Percentiles rank a stretch among this genome's conserved stretches.
Evolutionary conservation across 257 asterid genomes (phyloP).

Genomic region (Scutellaria galericulata): DNA sequence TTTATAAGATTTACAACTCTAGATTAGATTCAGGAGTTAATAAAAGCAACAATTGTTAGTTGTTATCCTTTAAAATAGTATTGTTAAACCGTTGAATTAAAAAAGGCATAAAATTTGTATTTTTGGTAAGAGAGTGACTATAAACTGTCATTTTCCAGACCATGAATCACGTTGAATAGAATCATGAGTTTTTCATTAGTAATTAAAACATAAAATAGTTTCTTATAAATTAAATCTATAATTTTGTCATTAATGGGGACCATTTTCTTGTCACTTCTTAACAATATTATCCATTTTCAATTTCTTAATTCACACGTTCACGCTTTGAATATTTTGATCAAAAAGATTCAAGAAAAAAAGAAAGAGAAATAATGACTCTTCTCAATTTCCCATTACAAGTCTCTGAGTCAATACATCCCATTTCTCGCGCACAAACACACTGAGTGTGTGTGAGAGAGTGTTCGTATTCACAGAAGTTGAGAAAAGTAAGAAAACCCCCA

Average conservation of each 20-base stretch:
- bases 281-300: background rate
- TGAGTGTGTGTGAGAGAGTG: slow-evolving; percentile 10
- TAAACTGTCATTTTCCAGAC: slow-evolving; percentile 6
- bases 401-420: slow-evolving; percentile 7
- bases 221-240: background rate
- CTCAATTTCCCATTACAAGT: background rate
- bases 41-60: no score
- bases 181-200: background rate
- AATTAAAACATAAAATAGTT: no score
- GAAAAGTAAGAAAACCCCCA: slow-evolving; percentile 8
- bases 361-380: background rate
- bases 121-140: background rate
- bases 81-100: no score
- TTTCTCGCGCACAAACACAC: slow-evolving; percentile 22
- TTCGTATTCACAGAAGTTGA: slow-evolving; percentile 22
- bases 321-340: slow-evolving; percentile 12
- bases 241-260: background rate
- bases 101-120: background rate
- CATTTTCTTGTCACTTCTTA: background rate
- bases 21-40: no score
- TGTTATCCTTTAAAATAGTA: no score
- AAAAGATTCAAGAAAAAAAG: no score
- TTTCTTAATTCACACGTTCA: slow-evolving; percentile 20
- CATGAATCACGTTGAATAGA: slow-evolving; percentile 4
- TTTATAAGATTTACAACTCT: no score